Base-by-base conservation (phyloP, 257 asterid species). In the Ocimum tenuiflorum region DNA sequence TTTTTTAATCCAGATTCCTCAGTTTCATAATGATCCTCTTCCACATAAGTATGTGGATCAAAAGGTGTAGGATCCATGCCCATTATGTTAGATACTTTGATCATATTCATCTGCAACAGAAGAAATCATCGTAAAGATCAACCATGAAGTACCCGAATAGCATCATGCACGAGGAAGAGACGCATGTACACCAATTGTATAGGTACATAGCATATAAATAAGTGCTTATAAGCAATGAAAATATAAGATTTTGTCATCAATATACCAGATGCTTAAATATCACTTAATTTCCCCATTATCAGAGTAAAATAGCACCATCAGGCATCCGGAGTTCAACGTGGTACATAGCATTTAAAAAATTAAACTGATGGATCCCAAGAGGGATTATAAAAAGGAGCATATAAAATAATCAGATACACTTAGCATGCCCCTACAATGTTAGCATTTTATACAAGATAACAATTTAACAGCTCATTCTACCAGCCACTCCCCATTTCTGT, bases 31-130 rank as follows among this genome's bases (percentile, higher is more conserved):
- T 68, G 76, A 56, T 88, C 96, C 74, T 90, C 97, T 73, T 90
- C 99, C 75, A 84, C 95, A 72, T 85, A 94, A 15, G 91, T 80
- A 65, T 81, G 80, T 60, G 95, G 95, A 72, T 94, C 95, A 59
- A 94, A 94, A 56, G 99, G 97, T 77, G 81, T 88, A 60, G 89
- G 80, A 71, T 94, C 99, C 67, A 94, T 75, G 47, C 99, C 99
- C 99, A 94, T 94, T 79, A 94, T 90, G 74, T 94, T 94, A 41
- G 99, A 94, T 53, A 90, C 97, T 80, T 94, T 94, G 72, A 94
- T 86, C 96, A 88, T 86, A 82, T 88, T 79, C 97, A 90, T 88
- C 99, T 94, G 92, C 85, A 88, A 68, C 56, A 63, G 47, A 82
- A 46, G 67, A 63, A 55, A 60, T 22, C n/a, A 4, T 22, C 20